A percentile compares a stretch with the other conserved stretches of the same genome.
These are phyloP conservation scores for Pseudogymnoascus sp. DNA, from an alignment of 2,329 filamentous ascomycete genomes.

Conservation along the genomic window DNA sequence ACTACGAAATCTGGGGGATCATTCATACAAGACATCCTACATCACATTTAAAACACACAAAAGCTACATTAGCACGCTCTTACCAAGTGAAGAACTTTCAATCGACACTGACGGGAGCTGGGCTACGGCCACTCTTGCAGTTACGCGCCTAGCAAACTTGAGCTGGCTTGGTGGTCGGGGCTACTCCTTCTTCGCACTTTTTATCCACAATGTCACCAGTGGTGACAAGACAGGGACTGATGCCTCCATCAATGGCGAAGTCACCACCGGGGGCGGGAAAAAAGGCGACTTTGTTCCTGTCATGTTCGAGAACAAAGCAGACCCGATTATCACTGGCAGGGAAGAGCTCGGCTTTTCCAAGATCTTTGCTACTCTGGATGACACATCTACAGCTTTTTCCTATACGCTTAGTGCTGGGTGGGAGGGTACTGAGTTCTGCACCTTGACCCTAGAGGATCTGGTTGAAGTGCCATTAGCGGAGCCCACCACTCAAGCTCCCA, in stretches of 20 bases:
- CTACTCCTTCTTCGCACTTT: constrained; percentile 49
- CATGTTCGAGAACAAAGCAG: constrained; percentile 45
- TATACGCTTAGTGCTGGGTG: constrained; percentile 17
- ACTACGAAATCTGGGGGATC: not conserved
- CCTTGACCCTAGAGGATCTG: constrained; percentile 11
- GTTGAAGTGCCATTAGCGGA: not conserved
- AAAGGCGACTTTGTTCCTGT: constrained; percentile 42
- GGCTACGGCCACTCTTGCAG: constrained; percentile 31
- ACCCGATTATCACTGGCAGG: constrained; percentile 48
- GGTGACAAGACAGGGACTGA: constrained; percentile 31
- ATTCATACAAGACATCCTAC: constrained; percentile 28
- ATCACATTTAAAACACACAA: constrained; percentile 21
- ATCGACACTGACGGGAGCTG: constrained; percentile 18
- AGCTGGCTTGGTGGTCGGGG: constrained; percentile 52
- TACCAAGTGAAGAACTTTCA: not conserved
- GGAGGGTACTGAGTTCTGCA: constrained; percentile 17
- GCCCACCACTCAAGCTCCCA: not conserved
- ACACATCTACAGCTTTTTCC: not conserved
- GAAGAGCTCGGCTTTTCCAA: constrained; percentile 50
- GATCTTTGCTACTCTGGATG: constrained; percentile 29
- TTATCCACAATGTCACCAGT: constrained; percentile 50
- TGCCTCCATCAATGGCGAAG: constrained; percentile 40
- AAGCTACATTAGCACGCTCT: constrained; percentile 4
- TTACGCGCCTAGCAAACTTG: constrained; percentile 39
- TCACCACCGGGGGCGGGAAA: constrained; percentile 26